phyloP scores from a whole-genome alignment of 2,329 filamentous ascomycete species.

The Cryoendolithus antarcticus region DNA sequence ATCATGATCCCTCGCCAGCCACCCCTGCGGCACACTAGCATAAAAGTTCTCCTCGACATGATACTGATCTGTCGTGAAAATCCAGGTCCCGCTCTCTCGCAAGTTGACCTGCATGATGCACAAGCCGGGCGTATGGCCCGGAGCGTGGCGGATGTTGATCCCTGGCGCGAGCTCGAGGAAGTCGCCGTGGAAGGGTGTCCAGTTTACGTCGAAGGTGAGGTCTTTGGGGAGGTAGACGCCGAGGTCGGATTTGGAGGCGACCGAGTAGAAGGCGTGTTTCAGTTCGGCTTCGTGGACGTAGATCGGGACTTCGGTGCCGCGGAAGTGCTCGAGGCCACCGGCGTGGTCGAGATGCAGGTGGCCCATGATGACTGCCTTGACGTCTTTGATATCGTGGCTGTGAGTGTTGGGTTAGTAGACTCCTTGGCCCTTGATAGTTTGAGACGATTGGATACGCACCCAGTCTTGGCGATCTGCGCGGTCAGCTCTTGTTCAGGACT shows the following conservation, averaged over 20 bases:
- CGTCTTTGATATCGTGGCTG: conserved; percentile 23
- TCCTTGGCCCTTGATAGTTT: too few species aligned
- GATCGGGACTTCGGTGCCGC: conserved; percentile 22
- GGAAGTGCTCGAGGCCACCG: conserved; percentile 24
- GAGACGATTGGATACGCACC: too few species aligned
- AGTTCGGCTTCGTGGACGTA: conserved; percentile 27
- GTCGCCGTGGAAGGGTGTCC: conserved; percentile 22
- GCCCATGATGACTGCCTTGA: conserved; percentile 26
- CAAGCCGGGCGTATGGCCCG: conserved; percentile 26
- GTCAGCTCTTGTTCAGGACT: background rate
- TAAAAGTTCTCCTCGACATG: conserved; percentile 26
- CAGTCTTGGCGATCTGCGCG: background rate
- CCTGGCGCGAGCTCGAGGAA: conserved; percentile 24
- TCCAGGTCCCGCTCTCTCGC: conserved; percentile 23
- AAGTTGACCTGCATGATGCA: conserved; percentile 26
- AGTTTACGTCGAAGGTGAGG: conserved; percentile 26
- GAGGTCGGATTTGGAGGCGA: conserved; percentile 24
- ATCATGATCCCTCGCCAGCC: conserved; percentile 26
- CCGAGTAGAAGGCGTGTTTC: conserved; percentile 26
- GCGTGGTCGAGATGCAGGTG: conserved; percentile 27
- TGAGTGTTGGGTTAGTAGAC: too few species aligned
- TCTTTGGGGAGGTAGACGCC: conserved; percentile 24
- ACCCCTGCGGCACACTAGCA: conserved; percentile 24
- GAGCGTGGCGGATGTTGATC: conserved; percentile 23
- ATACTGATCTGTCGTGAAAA: conserved; percentile 28